Evolutionary conservation across 2,329 filamentous ascomycete species (phyloP), one percentile per base, ranked within the genome.

Genomic region (Nannizziopsis barbatae): DNA sequence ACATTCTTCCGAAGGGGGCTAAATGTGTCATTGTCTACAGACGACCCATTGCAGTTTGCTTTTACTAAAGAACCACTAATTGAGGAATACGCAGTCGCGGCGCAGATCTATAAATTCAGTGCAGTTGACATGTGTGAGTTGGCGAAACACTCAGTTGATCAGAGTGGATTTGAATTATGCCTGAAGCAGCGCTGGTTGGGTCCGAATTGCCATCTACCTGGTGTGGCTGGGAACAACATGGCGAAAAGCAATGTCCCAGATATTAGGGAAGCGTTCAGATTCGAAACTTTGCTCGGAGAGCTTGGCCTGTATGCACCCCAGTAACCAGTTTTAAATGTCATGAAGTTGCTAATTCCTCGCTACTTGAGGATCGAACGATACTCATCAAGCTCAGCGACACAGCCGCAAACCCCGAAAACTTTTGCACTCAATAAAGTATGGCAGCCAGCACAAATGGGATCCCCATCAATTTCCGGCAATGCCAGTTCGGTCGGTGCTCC

Each of bases 91-190:
- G 89, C 90, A 0, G 92, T 98, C 7, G 92, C 92, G 2, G 92
- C 92, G 3, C 92, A 98, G 67, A 98, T 98, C 51, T 98, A 96
- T 71, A 96, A 96, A 69, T 79, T 98, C 35, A 93, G 83, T 60
- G 84, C 90, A 0, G 89, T 96, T 3, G 92, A 98, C 61, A 98
- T 98, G 92, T 96, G 92, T 62, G 92, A 98, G 68, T 69, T 98
- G 50, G 92, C 92, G 18, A 95, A 95, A 68, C 90, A 96, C 64
- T 95, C 87, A 8, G 92, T 98, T 36, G 80, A 83, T 58, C 92
- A 98, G 65, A 94, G 87, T 63, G 92, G 92, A 5, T 98, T 94
- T 61, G 92, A 98, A 63, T 74, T 84, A 58, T 77, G 81, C 10
- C 74, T 96, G 59, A 98, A 98, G 68, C 81, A 89, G 61, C 80